A percentile compares a stretch with the other conserved stretches of the same genome.
These are phyloP conservation scores for Aristolochia contorta DNA, from an alignment of 164 flowering plant genomes.

Conservation along the genomic window DNA sequence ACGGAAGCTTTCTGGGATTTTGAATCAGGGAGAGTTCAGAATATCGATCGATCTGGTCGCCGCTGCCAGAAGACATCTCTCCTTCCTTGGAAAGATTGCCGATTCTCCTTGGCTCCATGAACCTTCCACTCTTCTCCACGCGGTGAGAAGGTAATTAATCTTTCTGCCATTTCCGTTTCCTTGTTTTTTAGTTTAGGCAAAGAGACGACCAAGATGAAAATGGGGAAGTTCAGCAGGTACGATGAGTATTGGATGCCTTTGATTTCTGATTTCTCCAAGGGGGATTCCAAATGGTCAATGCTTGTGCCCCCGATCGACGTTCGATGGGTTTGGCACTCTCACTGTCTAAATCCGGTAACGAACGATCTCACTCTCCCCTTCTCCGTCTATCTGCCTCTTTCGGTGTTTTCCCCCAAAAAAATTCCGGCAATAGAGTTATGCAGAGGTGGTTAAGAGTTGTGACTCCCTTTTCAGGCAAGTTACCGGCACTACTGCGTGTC, in stretches of 20 bases:
- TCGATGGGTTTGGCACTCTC: constrained; percentile 96
- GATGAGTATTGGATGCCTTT: constrained; percentile 95
- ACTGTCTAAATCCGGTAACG: constrained; percentile 70
- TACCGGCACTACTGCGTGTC: constrained; percentile 61
- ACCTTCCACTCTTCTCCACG: constrained; percentile 31
- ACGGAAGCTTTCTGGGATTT: neutral
- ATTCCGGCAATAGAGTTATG: neutral
- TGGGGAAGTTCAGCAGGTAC: constrained; percentile 39
- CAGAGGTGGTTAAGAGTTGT: neutral
- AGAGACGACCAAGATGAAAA: neutral
- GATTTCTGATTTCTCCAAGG: constrained; percentile 44
- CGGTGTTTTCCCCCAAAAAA: neutral
- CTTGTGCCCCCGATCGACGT: constrained; percentile 81
- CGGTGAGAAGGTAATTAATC: constrained; percentile 50
- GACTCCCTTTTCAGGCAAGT: constrained; percentile 30
- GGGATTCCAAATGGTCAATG: constrained; percentile 24
- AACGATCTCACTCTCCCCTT: neutral
- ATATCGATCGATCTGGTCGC: constrained; percentile 65
- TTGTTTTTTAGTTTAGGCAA: neutral
- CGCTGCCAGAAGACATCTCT: constrained; percentile 52
- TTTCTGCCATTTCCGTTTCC: neutral
- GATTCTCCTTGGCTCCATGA: constrained; percentile 62
- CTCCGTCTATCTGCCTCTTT: neutral
- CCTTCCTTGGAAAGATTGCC: constrained; percentile 42
- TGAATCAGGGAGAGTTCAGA: constrained; percentile 1